These are phyloP conservation scores for Nephelium lappaceum DNA, from an alignment of 345 rosid genomes.

Conservation along the genomic window DNA sequence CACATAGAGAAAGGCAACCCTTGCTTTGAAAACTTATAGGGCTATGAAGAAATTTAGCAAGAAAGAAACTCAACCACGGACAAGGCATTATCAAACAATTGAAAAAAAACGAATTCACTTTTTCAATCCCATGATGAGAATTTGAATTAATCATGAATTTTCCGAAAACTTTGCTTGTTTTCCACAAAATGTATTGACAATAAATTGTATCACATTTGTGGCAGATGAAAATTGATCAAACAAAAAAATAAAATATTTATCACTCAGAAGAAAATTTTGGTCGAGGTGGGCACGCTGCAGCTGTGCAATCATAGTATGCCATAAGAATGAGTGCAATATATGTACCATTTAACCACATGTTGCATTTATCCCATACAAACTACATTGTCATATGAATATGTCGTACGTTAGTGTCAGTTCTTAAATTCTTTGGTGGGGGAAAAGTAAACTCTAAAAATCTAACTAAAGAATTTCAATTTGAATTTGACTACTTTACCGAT, in stretches of 20 bases:
- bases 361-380: background rate
- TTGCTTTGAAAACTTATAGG: background rate
- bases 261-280: no score
- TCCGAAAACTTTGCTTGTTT: background rate
- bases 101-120: background rate
- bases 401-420: no score
- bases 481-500: no score
- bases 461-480: no score
- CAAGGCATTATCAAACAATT: background rate
- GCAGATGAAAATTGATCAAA: no score
- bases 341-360: background rate
- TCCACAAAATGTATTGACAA: background rate
- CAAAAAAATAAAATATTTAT: no score
- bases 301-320: background rate
- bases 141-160: background rate
- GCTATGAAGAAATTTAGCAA: background rate
- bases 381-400: no score
- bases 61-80: background rate
- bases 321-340: background rate
- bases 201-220: no score
- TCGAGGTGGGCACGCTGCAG: background rate
- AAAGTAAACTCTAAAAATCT: no score
- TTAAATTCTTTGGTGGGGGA: no score
- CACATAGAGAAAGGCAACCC: background rate
- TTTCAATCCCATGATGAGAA: background rate